A percentile compares a stretch with the other conserved stretches of the same genome.
Conservation (phyloP, 2,329 filamentous ascomycete genomes). For the Proliferodiscus dingleyae region DNA sequence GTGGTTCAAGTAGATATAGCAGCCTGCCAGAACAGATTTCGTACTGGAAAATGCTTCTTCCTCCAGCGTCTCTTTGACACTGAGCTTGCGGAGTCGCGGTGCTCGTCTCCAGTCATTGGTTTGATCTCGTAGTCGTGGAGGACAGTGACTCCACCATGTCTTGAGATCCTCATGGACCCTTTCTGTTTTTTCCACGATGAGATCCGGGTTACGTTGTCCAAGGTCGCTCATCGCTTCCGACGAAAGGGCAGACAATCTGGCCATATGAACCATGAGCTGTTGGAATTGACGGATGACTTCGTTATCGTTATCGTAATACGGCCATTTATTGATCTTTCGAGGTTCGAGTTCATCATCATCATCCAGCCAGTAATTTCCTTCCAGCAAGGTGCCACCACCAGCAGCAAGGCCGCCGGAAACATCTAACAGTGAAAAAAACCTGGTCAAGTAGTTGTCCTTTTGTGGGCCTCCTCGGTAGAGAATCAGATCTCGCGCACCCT, state of each 20-base stretch:
- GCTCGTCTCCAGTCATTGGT: conserved; percentile 26
- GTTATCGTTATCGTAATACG: conserved; percentile 27
- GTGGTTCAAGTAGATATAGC: conserved; percentile 28
- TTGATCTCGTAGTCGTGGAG: conserved; percentile 23
- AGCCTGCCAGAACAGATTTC: conserved; percentile 25
- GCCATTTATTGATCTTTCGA: conserved; percentile 16
- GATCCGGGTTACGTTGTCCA: conserved; percentile 14
- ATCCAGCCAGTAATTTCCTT: conserved; percentile 30
- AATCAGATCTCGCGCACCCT: conserved; percentile 29
- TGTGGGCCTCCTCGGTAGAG: conserved; percentile 26
- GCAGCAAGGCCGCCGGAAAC: conserved; percentile 27
- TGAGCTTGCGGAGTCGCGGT: conserved; percentile 23
- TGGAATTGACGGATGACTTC: conserved; percentile 27
- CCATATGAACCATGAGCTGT: conserved; percentile 29
- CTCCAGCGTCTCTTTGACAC: conserved; percentile 27
- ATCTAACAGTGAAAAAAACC: conserved; percentile 29
- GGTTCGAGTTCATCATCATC: conserved; percentile 6
- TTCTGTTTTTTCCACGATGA: conserved; percentile 14
- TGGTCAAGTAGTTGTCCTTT: conserved; percentile 25
- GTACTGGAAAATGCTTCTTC: conserved; percentile 29
- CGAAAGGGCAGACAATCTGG: conserved; percentile 25
- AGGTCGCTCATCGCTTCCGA: conserved; percentile 22
- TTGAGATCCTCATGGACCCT: conserved; percentile 20
- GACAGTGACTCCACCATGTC: conserved; percentile 25
- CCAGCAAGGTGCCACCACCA: conserved; percentile 24